Percentiles rank a stretch among this genome's conserved stretches.
These are phyloP conservation scores for Lactifluus piperatus DNA, from an alignment of 768 basidiomycete species.

Conservation along the genomic window DNA sequence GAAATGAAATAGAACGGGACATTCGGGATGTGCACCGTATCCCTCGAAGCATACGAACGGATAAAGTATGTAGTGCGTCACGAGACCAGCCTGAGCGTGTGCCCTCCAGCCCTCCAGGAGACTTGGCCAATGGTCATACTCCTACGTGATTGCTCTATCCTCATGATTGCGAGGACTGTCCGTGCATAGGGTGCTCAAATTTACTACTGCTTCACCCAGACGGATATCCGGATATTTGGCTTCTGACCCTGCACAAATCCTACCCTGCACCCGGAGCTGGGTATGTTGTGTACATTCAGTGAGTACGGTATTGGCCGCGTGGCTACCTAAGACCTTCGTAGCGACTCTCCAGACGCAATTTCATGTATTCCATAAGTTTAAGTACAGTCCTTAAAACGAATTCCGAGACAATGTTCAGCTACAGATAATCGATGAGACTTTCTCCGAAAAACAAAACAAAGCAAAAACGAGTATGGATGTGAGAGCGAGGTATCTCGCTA, in stretches of 20 bases:
- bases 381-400: background rate
- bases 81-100: no score
- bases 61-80: background rate
- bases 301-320: background rate
- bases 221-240: background rate
- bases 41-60: background rate
- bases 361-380: background rate
- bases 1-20: slow-evolving; percentile 21
- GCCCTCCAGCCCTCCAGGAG: no score
- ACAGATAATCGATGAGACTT: background rate
- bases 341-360: background rate
- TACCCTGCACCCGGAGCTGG: background rate
- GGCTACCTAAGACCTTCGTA: background rate
- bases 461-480: background rate
- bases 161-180: background rate
- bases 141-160: no score
- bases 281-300: background rate
- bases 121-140: no score
- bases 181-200: background rate
- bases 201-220: background rate
- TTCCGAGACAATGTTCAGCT: background rate
- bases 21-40: slow-evolving; percentile 10
- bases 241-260: background rate
- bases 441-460: background rate
- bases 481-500: background rate